Percentiles rank a stretch among this genome's conserved stretches.
Evolutionary conservation across 495 filamentous ascomycete species (phyloP).

Genomic region (Penicillium manginii): DNA sequence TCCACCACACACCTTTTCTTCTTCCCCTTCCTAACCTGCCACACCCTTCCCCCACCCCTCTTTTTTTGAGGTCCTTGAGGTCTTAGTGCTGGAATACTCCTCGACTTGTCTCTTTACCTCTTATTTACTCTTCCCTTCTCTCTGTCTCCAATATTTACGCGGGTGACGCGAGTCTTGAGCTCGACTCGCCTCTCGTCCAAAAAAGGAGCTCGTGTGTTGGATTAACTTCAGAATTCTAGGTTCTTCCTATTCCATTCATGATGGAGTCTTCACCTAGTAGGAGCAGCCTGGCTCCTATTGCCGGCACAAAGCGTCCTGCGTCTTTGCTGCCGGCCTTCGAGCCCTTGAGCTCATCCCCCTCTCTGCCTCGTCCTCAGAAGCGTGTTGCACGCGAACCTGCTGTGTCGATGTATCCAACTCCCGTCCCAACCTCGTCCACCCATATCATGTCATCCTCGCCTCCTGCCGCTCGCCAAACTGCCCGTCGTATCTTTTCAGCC

Average conservation of each 20-base stretch:
- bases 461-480: slow-evolving; percentile 45
- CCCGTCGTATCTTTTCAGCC: slow-evolving; percentile 65
- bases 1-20: slow-evolving; percentile 47
- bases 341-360: slow-evolving; percentile 85
- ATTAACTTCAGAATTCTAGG: slow-evolving; percentile 6
- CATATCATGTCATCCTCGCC: slow-evolving; percentile 91
- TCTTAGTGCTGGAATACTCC: background rate
- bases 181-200: slow-evolving; percentile 22
- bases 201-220: slow-evolving; percentile 21
- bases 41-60: slow-evolving; percentile 20
- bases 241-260: slow-evolving; percentile 6
- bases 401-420: slow-evolving; percentile 71
- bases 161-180: slow-evolving; percentile 33
- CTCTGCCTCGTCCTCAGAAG: slow-evolving; percentile 73
- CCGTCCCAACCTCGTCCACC: slow-evolving; percentile 90
- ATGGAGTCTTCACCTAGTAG: slow-evolving; percentile 54
- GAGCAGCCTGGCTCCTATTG: slow-evolving; percentile 46
- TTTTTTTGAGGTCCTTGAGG: background rate
- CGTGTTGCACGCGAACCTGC: slow-evolving; percentile 64
- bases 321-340: slow-evolving; percentile 92
- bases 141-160: slow-evolving; percentile 17
- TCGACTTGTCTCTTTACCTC: slow-evolving; percentile 4
- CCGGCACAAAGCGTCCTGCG: slow-evolving; percentile 77
- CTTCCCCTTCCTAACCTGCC: slow-evolving; percentile 22
- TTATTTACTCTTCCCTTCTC: slow-evolving; percentile 1